phyloP scores from a whole-genome alignment of 371 early-diverging fungal species.

The Mucor irregularis region DNA sequence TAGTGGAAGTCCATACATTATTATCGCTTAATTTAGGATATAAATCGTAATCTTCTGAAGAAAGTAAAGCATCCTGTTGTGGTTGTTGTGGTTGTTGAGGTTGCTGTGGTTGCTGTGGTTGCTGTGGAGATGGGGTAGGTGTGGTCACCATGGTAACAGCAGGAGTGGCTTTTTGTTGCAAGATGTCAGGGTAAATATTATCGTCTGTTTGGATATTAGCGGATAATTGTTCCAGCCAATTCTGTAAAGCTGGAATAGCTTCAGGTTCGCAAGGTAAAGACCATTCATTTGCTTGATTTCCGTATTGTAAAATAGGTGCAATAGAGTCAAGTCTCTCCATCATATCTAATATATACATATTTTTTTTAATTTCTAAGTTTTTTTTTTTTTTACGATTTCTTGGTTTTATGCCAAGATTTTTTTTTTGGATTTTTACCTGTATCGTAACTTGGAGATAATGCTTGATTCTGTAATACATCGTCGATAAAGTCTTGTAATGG shows the following conservation, averaged over 20 bases:
- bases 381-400: constrained; percentile 10
- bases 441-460: constrained; percentile 44
- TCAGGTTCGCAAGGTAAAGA: constrained; percentile 39
- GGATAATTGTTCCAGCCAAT: constrained; percentile 53
- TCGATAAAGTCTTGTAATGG: constrained; percentile 46
- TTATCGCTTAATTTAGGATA: constrained; percentile 18
- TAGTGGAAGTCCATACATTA: constrained; percentile 4
- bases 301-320: constrained; percentile 18
- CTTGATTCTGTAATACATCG: constrained; percentile 43
- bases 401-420: constrained; percentile 4
- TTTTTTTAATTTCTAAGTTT: not conserved
- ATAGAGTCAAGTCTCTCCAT: constrained; percentile 47
- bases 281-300: constrained; percentile 21
- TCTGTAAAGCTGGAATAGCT: constrained; percentile 42
- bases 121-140: not conserved
- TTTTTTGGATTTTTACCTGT: constrained; percentile 32
- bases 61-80: not conserved
- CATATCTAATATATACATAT: constrained; percentile 39
- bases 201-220: constrained; percentile 42
- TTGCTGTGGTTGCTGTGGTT: not conserved
- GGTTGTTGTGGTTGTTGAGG: not conserved
- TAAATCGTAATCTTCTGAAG: constrained; percentile 9
- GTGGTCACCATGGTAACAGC: not conserved
- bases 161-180: not conserved
- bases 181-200: constrained; percentile 24